Evolutionary conservation across 768 basidiomycete species (phyloP).

Genomic region (Pulveroboletus frians): DNA sequence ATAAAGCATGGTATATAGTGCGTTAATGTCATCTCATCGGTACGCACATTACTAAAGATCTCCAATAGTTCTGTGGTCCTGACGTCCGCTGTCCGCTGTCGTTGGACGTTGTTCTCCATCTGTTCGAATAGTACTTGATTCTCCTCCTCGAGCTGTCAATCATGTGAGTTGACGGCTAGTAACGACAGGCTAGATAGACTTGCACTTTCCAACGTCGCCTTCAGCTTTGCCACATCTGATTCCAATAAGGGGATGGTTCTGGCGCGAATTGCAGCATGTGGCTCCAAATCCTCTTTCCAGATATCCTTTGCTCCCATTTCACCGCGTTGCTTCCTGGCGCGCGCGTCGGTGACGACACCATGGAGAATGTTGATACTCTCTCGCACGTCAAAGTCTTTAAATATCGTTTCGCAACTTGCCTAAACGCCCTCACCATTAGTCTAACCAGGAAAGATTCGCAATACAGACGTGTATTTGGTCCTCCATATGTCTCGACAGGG

Average conservation of each 20-base stretch:
- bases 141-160: constrained; percentile 50
- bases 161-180: background rate
- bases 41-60: constrained; percentile 48
- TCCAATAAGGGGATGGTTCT: constrained; percentile 57
- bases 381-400: constrained; percentile 61
- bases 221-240: constrained; percentile 37
- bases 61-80: constrained; percentile 45
- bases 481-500: constrained; percentile 69
- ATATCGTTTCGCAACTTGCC: constrained; percentile 66
- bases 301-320: constrained; percentile 44
- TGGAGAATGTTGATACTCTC: constrained; percentile 70
- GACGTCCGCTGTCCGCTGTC: constrained; percentile 42
- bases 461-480: constrained; percentile 43
- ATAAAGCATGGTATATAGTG: constrained; percentile 6
- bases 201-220: constrained; percentile 35
- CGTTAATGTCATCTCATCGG: background rate
- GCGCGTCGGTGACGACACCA: constrained; percentile 60
- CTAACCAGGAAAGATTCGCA: background rate
- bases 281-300: constrained; percentile 63
- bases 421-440: constrained; percentile 23
- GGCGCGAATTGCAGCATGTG: constrained; percentile 57
- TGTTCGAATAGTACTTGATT: constrained; percentile 46
- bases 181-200: background rate
- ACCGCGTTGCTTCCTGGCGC: constrained; percentile 46
- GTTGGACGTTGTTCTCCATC: constrained; percentile 44